Percentiles rank a stretch among this genome's conserved stretches.
Conservation (phyloP, 768 basidiomycete species). For the Serpula lacrymans region DNA sequence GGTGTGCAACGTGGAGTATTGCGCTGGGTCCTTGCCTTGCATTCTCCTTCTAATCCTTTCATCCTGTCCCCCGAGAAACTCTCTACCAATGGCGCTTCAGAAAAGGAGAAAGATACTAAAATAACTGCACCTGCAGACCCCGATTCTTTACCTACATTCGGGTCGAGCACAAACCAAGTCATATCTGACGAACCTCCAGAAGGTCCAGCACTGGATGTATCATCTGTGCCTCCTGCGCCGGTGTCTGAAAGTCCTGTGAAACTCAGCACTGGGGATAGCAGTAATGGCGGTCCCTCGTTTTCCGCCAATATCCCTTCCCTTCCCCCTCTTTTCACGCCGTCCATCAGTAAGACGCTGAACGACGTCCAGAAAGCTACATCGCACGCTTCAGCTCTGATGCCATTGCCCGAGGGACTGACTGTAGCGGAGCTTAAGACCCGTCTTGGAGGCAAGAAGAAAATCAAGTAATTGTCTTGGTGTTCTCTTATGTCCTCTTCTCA, state of each 20-base stretch:
- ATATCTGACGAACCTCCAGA: conserved; percentile 9
- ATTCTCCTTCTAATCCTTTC: conserved; percentile 49
- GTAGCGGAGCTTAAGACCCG: conserved; percentile 55
- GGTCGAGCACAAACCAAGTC: conserved; percentile 4
- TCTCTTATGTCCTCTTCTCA: conserved; percentile 7
- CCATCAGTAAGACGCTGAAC: conserved; percentile 54
- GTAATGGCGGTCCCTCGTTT: conserved; percentile 6
- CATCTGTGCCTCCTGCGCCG: conserved; percentile 30
- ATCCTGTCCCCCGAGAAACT: conserved; percentile 52
- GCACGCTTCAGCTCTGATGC: conserved; percentile 24
- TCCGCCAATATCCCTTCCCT: conserved; percentile 34
- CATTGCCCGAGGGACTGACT: conserved; percentile 60
- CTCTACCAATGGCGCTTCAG: conserved; percentile 8
- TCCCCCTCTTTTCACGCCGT: conserved; percentile 65
- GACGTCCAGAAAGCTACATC: conserved; percentile 32
- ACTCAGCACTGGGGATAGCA: no score
- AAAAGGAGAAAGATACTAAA: conserved; percentile 1
- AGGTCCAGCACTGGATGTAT: conserved; percentile 26
- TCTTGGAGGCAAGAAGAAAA: conserved; percentile 64
- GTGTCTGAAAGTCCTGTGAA: conserved; percentile 22
- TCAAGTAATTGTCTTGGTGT: conserved; percentile 44
- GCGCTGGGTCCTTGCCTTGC: conserved; percentile 64
- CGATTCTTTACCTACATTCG: conserved; percentile 33
- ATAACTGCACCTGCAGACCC: conserved; percentile 9
- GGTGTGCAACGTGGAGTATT: conserved; percentile 77